Evolutionary conservation across 2,329 filamentous ascomycete species (phyloP).

Genomic region (Claviceps pazoutovae): DNA sequence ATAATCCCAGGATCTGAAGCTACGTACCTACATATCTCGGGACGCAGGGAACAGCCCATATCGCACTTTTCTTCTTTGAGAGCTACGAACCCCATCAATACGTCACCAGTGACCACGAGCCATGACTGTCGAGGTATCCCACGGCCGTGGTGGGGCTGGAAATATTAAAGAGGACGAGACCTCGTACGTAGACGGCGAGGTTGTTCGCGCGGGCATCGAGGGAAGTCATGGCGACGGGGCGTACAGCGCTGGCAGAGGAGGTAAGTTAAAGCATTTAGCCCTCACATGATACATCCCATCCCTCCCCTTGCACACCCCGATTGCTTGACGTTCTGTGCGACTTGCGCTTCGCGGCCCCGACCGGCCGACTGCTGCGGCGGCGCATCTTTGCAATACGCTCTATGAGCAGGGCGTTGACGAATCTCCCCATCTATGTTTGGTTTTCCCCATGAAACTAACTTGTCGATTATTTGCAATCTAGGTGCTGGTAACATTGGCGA

Average conservation of each 20-base stretch:
- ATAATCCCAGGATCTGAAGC: too few species aligned
- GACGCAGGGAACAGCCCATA: background rate
- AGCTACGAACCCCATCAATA: background rate
- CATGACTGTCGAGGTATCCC: conserved; percentile 37
- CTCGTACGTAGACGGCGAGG: conserved; percentile 47
- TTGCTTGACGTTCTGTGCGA: too few species aligned
- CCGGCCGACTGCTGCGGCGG: too few species aligned
- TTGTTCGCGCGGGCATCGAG: conserved; percentile 39
- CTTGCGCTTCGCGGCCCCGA: too few species aligned
- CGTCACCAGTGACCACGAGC: background rate
- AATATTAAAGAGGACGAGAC: conserved; percentile 46
- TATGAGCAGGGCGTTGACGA: too few species aligned
- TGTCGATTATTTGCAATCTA: conserved; percentile 12
- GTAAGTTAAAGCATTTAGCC: conserved; percentile 17
- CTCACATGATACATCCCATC: too few species aligned
- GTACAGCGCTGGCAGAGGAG: conserved; percentile 45
- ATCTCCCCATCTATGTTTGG: background rate
- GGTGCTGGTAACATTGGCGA: conserved; percentile 47
- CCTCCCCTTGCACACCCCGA: too few species aligned
- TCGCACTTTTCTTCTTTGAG: background rate
- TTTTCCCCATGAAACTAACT: background rate
- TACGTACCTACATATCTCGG: too few species aligned
- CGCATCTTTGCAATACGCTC: too few species aligned
- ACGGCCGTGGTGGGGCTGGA: conserved; percentile 47
- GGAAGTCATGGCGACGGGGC: conserved; percentile 45